phyloP scores from a whole-genome alignment of 2,329 filamentous ascomycete species.

The Trichophyton rubrum region DNA sequence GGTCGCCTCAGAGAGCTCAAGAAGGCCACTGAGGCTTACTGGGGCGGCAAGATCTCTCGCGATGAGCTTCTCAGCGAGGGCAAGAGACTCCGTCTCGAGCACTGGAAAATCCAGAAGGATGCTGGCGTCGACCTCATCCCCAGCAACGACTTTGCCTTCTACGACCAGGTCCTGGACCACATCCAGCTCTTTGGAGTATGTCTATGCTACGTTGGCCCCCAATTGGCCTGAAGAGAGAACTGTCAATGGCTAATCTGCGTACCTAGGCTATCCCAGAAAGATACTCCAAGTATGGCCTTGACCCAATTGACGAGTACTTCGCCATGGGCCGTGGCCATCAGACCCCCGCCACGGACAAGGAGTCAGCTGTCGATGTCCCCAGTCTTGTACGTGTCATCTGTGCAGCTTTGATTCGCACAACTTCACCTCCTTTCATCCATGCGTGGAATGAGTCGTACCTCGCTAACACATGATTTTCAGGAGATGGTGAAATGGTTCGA shows the following conservation, averaged over 20 bases:
- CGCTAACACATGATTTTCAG: slow-evolving; percentile 27
- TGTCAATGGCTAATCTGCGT: background rate
- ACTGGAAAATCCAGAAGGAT: slow-evolving; percentile 99
- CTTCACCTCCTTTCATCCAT: background rate
- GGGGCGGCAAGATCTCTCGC: slow-evolving; percentile 88
- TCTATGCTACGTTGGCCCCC: slow-evolving; percentile 14
- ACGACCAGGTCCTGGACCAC: slow-evolving; percentile 95
- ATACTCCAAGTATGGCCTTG: slow-evolving; percentile 80
- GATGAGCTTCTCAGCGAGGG: slow-evolving; percentile 84
- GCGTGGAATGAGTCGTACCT: background rate
- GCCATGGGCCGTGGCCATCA: slow-evolving; percentile 99
- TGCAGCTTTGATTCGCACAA: too few relatives aligned
- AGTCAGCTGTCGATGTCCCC: slow-evolving; percentile 65
- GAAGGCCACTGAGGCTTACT: slow-evolving; percentile 98
- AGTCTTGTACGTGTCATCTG: slow-evolving; percentile 45
- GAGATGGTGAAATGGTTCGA: slow-evolving; percentile 99
- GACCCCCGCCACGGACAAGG: slow-evolving; percentile 50
- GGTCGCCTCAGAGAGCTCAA: slow-evolving; percentile 97
- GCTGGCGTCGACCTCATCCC: slow-evolving; percentile 95
- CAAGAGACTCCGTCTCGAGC: slow-evolving; percentile 88
- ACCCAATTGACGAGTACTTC: slow-evolving; percentile 92
- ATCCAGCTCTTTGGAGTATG: slow-evolving; percentile 94
- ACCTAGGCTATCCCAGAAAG: slow-evolving; percentile 73
- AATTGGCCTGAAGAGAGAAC: too few relatives aligned
- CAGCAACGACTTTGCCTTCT: slow-evolving; percentile 98